These are phyloP conservation scores for Mycena vulgaris DNA, from an alignment of 768 basidiomycete species.

Conservation along the genomic window DNA sequence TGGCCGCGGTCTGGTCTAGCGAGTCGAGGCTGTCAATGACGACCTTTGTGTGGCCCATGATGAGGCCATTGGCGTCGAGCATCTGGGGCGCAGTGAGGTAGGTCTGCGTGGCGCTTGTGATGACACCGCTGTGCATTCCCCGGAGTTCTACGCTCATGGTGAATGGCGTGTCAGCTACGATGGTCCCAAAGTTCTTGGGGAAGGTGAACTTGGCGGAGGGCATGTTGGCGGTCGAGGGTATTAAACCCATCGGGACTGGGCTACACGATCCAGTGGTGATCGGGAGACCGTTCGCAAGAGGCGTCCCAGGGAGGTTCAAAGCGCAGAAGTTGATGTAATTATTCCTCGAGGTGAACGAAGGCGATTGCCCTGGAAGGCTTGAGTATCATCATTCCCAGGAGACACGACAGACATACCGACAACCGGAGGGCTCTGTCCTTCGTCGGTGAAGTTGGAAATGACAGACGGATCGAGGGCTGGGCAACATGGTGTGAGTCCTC, in stretches of 20 bases:
- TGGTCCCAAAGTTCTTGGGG: conserved; percentile 4
- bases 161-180: background rate
- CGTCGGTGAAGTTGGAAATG: conserved; percentile 15
- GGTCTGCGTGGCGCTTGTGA: conserved; percentile 66
- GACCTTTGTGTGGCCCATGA: conserved; percentile 72
- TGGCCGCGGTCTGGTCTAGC: background rate
- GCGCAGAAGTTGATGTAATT: conserved; percentile 20
- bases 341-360: background rate
- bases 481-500: too few species aligned
- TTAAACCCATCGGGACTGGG: conserved; percentile 69
- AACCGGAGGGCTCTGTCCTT: conserved; percentile 30
- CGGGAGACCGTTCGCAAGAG: conserved; percentile 69
- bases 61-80: conserved; percentile 57
- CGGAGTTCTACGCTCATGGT: background rate
- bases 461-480: conserved; percentile 22
- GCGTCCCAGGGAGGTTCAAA: conserved; percentile 47
- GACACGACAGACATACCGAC: background rate
- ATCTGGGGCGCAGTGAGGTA: too few species aligned
- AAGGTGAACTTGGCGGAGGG: conserved; percentile 62
- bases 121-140: conserved; percentile 37
- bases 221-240: conserved; percentile 63
- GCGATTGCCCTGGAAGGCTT: background rate
- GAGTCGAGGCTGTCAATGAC: conserved; percentile 43
- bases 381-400: background rate
- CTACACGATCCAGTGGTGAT: conserved; percentile 62